A percentile compares a stretch with the other conserved stretches of the same genome.
Conservation (phyloP, 2,329 filamentous ascomycete genomes). For the Paraconiothyrium brasiliense region DNA sequence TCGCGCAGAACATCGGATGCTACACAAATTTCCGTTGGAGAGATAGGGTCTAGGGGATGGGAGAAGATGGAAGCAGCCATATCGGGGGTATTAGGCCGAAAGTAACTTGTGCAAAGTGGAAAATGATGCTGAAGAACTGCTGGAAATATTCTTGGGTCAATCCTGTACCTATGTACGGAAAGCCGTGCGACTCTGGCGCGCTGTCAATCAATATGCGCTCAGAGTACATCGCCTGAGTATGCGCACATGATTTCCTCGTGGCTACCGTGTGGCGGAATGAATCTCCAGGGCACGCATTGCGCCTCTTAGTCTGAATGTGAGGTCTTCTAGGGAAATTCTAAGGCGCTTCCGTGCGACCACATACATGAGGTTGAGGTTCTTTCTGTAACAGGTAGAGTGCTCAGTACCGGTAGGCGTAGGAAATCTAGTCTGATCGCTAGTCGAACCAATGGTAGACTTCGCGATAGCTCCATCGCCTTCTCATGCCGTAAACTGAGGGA, state of each 20-base stretch:
- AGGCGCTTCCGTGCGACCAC: neutral
- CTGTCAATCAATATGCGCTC: neutral
- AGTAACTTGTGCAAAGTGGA: neutral
- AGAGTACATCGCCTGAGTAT: neutral
- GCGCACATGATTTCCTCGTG: no score
- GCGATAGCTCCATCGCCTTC: no score
- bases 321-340: neutral
- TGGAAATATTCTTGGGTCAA: neutral
- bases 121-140: neutral
- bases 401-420: neutral
- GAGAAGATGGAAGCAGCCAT: neutral
- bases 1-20: neutral
- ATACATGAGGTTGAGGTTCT: neutral
- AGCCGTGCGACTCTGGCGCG: neutral
- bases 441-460: no score
- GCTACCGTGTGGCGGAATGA: no score
- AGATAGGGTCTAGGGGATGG: conserved; percentile 7
- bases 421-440: neutral
- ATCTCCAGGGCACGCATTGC: neutral
- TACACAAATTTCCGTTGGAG: neutral
- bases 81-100: neutral
- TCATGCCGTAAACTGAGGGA: no score
- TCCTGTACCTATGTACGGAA: neutral
- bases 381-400: neutral
- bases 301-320: neutral